These are phyloP conservation scores for Gossypium arboreum DNA, from an alignment of 345 rosid species.

Conservation along the genomic window DNA sequence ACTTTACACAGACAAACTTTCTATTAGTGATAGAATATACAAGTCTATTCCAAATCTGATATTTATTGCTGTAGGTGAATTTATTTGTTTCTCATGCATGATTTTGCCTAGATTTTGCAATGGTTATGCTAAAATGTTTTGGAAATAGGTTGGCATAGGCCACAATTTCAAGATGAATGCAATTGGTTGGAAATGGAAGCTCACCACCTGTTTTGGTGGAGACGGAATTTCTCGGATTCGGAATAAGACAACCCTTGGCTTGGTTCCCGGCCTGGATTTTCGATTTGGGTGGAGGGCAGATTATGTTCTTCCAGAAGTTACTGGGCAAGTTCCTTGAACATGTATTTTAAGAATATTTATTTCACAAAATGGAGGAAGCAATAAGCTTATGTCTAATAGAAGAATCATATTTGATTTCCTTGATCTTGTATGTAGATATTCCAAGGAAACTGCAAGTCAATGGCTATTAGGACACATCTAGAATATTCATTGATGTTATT, in stretches of 20 bases:
- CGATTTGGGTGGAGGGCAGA: slow-evolving; percentile 93
- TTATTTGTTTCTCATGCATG: slow-evolving; percentile 11
- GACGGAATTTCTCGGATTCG: slow-evolving; percentile 74
- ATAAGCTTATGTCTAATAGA: not conserved
- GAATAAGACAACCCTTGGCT: slow-evolving; percentile 75
- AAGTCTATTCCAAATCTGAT: not conserved
- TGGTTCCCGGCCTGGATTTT: slow-evolving; percentile 77
- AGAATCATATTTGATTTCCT: slow-evolving; percentile 14
- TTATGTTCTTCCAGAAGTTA: slow-evolving; percentile 77
- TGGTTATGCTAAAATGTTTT: not conserved
- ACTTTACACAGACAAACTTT: not conserved
- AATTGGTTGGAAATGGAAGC: slow-evolving; percentile 89
- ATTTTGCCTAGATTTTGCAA: not conserved
- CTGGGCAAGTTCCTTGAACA: slow-evolving; percentile 53
- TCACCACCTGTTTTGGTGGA: slow-evolving; percentile 80
- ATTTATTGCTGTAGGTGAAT: not conserved
- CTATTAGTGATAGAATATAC: not conserved
- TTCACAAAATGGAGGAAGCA: not conserved
- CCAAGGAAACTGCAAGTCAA: not conserved
- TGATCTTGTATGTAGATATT: slow-evolving; percentile 11
- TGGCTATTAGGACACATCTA: not conserved
- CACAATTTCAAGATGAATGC: slow-evolving; percentile 77
- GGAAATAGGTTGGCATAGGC: slow-evolving; percentile 67
- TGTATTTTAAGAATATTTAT: not conserved
- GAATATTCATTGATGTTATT: not conserved